Evolutionary conservation across 2,329 filamentous ascomycete genomes (phyloP), one percentile per base, ranked within the genome.

Genomic region (Triangularia setosa): DNA sequence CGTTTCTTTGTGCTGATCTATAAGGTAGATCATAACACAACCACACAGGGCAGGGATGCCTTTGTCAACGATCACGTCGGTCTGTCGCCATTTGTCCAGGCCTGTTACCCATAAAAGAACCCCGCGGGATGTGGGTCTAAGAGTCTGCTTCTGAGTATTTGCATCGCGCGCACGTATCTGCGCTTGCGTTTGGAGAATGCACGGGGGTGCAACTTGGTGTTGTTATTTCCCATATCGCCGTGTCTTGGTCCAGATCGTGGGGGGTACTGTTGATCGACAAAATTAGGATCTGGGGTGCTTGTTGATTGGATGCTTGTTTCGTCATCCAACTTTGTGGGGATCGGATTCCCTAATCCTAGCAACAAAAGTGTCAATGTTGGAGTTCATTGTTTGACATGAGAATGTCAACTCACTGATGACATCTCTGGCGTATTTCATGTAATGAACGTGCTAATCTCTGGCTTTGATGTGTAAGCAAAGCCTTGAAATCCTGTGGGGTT

Each of bases 1-100:
- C 63, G 62, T 58, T 59, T 61, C 60, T 63, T 66, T 24, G 60
- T 48, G 44, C 24, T 56, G 28, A 24, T 60, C 53, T 28, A 44
- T 53, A 60, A 60, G 44, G 58, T 53, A 24, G 58, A 60, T 60
- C 58, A 33, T n/a, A 40, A 53, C 53, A 48, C 40, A 48, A 48
- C 40, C 21, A 48, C 25, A 28, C 24, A 7, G 16, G 27, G 14
- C 27, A 28, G 55, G 55, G 25, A n/a, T 18, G 27, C 7, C 24
- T 35, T 58, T 18, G n/a, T 28, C 27, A 58, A 28, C 52, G 18
- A 55, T 55, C 52, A 55, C 12, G 52, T 25, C 9, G 52, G 25
- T 55, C 25, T 55, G 23, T 24, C 52, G 52, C 52, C 52, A 54
- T 54, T 5, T 16, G 52, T 16, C 40, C 23, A 55, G 24, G 6